phyloP scores from a whole-genome alignment of 331 rosid genomes.

The Quercus tomentella region DNA sequence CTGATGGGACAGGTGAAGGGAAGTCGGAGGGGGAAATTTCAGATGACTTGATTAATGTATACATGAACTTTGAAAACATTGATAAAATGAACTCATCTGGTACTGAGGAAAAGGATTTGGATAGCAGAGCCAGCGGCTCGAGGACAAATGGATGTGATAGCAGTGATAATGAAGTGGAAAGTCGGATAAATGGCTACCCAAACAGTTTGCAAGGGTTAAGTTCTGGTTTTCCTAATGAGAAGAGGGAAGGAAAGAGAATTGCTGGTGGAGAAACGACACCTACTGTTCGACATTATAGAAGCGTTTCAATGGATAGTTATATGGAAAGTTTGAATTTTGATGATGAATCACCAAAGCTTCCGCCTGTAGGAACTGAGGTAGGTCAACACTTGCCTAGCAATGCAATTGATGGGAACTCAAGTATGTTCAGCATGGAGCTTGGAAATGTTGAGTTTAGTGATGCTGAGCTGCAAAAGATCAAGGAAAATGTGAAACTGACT shows the following conservation, averaged over 20 bases:
- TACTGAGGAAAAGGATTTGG: constrained; percentile 58
- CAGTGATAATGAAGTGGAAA: constrained; percentile 86
- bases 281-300: constrained; percentile 53
- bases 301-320: constrained; percentile 77
- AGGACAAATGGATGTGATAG: constrained; percentile 72
- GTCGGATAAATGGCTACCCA: constrained; percentile 40
- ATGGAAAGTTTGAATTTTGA: constrained; percentile 54
- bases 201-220: constrained; percentile 30
- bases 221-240: constrained; percentile 42
- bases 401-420: constrained; percentile 43
- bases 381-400: constrained; percentile 55
- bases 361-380: constrained; percentile 32
- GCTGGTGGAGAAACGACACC: constrained; percentile 52
- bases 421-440: constrained; percentile 43
- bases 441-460: constrained; percentile 64
- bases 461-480: constrained; percentile 68
- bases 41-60: constrained; percentile 69
- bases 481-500: constrained; percentile 69
- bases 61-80: constrained; percentile 71
- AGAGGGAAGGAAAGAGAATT: constrained; percentile 76
- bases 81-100: constrained; percentile 49
- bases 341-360: constrained; percentile 47
- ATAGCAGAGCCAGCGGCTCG: constrained; percentile 54
- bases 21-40: constrained; percentile 39
- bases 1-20: constrained; percentile 32